Conservation (phyloP, 1,284 basidiomycete genomes). For the Moesziomyces globuligerus region DNA sequence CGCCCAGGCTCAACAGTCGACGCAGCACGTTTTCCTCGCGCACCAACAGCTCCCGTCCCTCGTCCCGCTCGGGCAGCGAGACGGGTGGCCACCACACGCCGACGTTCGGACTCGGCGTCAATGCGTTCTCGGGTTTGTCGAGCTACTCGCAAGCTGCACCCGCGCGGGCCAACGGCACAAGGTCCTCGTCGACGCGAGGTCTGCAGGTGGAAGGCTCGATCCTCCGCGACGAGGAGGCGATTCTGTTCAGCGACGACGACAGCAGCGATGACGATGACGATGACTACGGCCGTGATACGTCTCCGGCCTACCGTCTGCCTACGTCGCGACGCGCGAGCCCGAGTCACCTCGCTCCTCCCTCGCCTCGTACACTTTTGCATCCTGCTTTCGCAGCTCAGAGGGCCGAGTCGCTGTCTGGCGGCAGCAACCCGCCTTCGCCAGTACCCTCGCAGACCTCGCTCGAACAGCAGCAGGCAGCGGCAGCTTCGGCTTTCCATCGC, state of each 20-base stretch:
- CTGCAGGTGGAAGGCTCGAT: constrained; percentile 43
- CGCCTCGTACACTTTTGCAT: constrained; percentile 10
- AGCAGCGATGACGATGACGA: constrained; percentile 25
- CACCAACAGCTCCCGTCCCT: constrained; percentile 27
- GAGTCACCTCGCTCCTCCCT: constrained; percentile 1
- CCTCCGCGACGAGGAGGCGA: constrained; percentile 32
- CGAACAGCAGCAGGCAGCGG: constrained; percentile 9
- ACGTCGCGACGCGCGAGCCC: constrained; percentile 21
- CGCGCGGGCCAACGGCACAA: constrained; percentile 1
- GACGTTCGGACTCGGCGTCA: constrained; percentile 21
- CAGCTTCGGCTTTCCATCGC: constrained; percentile 6
- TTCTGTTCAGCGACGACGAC: constrained; percentile 34
- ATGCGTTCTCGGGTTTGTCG: constrained; percentile 31
- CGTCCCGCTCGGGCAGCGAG: constrained; percentile 39
- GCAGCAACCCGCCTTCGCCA: constrained; percentile 18
- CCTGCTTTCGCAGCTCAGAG: not conserved
- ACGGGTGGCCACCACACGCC: constrained; percentile 17
- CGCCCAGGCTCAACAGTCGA: constrained; percentile 24
- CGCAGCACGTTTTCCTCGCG: constrained; percentile 33
- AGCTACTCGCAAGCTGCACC: constrained; percentile 23
- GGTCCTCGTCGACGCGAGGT: constrained; percentile 14
- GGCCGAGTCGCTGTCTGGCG: not conserved
- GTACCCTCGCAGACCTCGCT: constrained; percentile 5
- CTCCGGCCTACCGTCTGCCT: constrained; percentile 11
- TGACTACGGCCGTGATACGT: constrained; percentile 4